Evolutionary conservation across 2,329 filamentous ascomycete genomes (phyloP).

Genomic region (Colletotrichum sp.): DNA sequence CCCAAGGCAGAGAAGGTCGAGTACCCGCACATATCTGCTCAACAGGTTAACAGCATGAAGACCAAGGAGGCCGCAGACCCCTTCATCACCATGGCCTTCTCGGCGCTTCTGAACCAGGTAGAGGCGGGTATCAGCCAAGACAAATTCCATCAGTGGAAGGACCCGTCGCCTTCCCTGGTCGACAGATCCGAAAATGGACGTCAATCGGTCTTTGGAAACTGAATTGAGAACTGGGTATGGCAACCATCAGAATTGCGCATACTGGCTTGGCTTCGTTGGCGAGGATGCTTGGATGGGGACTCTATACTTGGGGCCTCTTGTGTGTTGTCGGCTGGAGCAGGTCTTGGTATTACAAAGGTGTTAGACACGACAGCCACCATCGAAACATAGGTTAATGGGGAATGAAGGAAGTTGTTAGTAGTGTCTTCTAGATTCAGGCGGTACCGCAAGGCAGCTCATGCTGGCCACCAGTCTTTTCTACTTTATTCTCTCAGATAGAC

Average conservation of each 20-base stretch:
- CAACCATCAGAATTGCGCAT: neutral
- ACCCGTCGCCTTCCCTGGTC: neutral
- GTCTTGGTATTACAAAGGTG: slow-evolving; percentile 1
- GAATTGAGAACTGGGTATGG: neutral
- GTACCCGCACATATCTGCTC: slow-evolving; percentile 35
- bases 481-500: slow-evolving; percentile 16
- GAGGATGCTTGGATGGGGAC: slow-evolving; percentile 20
- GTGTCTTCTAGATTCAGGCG: slow-evolving; percentile 2
- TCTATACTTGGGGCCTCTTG: slow-evolving; percentile 9
- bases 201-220: slow-evolving; percentile 7
- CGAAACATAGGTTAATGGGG: neutral
- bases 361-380: neutral
- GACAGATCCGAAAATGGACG: slow-evolving; percentile 1
- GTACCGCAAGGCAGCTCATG: neutral
- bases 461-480: slow-evolving; percentile 11
- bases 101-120: slow-evolving; percentile 27
- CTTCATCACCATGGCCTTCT: slow-evolving; percentile 46
- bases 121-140: neutral
- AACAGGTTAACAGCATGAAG: slow-evolving; percentile 41
- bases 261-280: slow-evolving; percentile 9
- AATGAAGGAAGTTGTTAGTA: slow-evolving; percentile 4
- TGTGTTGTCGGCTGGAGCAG: neutral
- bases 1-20: slow-evolving; percentile 24
- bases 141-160: neutral
- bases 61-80: slow-evolving; percentile 43